Percentiles rank a stretch among this genome's conserved stretches.
Conservation (phyloP, 2,329 filamentous ascomycete species). For the Xylariaceae sp. region DNA sequence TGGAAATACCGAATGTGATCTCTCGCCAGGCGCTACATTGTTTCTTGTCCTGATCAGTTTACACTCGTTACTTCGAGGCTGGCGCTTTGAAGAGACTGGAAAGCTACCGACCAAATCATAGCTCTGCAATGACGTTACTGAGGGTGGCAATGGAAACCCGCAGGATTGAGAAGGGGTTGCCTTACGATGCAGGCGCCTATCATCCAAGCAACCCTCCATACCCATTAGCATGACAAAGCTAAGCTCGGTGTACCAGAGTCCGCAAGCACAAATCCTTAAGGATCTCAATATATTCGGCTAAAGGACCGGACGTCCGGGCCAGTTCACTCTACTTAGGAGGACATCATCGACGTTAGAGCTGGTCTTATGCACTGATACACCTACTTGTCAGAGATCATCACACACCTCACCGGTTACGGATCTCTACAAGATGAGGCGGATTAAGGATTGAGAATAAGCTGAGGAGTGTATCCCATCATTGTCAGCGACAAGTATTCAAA, state of each 20-base stretch:
- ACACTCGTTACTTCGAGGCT: background rate
- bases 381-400: no score
- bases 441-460: no score
- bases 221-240: background rate
- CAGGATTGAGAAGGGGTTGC: background rate
- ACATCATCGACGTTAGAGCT: no score
- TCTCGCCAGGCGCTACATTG: background rate
- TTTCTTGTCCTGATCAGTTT: background rate
- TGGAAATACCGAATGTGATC: background rate
- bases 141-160: background rate
- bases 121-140: background rate
- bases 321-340: background rate
- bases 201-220: background rate
- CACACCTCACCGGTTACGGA: no score
- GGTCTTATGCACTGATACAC: no score
- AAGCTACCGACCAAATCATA: background rate
- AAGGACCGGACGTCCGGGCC: background rate
- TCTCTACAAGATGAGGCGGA: no score
- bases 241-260: background rate
- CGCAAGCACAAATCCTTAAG: no score
- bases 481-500: no score
- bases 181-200: background rate
- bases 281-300: background rate
- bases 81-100: background rate
- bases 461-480: no score